A percentile compares a stretch with the other conserved stretches of the same genome.
Conservation (phyloP, 768 basidiomycete genomes). For the Mycena crocata region DNA sequence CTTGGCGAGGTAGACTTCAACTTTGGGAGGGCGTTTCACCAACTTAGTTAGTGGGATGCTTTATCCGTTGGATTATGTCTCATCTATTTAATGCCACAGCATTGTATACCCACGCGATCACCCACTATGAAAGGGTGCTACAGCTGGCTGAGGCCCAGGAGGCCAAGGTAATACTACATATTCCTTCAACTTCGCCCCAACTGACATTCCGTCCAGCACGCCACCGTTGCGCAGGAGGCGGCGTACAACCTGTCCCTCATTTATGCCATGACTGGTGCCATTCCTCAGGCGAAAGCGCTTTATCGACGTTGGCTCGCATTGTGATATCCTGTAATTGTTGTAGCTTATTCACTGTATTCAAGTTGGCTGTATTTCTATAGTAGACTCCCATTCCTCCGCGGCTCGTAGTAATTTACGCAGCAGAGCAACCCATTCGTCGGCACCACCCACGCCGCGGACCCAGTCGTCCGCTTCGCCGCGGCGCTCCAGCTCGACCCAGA, state of each 20-base stretch:
- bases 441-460: conserved; percentile 73
- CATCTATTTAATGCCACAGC: conserved; percentile 52
- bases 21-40: conserved; percentile 22
- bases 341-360: too few relatives aligned
- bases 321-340: conserved; percentile 62
- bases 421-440: conserved; percentile 71
- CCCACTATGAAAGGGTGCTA: conserved; percentile 72
- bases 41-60: conserved; percentile 1
- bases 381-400: conserved; percentile 39
- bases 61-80: neutral
- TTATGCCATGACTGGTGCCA: conserved; percentile 69
- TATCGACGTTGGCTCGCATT: conserved; percentile 74
- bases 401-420: conserved; percentile 48
- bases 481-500: conserved; percentile 70
- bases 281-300: conserved; percentile 61
- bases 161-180: conserved; percentile 33
- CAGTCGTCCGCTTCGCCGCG: conserved; percentile 68
- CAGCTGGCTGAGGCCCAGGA: conserved; percentile 50
- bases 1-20: conserved; percentile 21
- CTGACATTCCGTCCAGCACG: conserved; percentile 55
- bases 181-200: conserved; percentile 51
- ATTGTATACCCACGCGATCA: conserved; percentile 68
- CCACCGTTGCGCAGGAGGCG: conserved; percentile 66
- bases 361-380: conserved; percentile 6
- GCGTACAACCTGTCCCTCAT: conserved; percentile 78